phyloP scores from a whole-genome alignment of 2,329 filamentous ascomycete genomes.

The Aspergillus tamarii region DNA sequence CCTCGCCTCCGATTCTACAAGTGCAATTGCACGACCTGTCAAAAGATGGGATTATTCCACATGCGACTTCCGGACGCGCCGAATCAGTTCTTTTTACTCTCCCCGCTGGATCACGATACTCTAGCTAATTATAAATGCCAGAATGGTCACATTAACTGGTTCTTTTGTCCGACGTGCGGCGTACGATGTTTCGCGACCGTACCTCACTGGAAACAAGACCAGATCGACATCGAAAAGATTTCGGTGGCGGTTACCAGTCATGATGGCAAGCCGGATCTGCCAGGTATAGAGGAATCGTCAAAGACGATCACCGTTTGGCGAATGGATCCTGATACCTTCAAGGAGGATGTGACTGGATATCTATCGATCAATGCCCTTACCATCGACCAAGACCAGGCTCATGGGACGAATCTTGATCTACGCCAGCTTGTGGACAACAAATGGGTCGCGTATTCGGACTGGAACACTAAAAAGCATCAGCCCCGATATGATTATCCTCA shows the following conservation, averaged over 20 bases:
- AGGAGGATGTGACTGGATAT: neutral
- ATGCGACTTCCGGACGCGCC: neutral
- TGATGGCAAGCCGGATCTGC: neutral
- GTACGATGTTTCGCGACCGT: neutral
- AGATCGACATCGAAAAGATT: neutral
- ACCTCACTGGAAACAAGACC: neutral
- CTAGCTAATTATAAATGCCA: neutral
- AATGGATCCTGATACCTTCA: neutral
- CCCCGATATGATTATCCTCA: neutral
- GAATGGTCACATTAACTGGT: neutral
- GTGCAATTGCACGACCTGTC: neutral
- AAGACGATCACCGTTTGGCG: neutral
- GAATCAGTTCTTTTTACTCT: neutral
- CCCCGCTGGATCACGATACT: neutral
- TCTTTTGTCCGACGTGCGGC: neutral
- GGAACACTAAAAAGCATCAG: neutral
- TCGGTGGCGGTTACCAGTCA: neutral
- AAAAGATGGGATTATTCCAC: neutral
- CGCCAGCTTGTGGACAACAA: neutral
- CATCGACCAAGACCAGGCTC: neutral
- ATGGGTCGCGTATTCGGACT: neutral
- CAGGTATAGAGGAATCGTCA: neutral
- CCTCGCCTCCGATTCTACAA: neutral
- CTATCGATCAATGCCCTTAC: neutral
- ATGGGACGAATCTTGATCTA: neutral